Base-by-base conservation (phyloP, 129 eudicot genomes). In the Kitagawia praeruptora region DNA sequence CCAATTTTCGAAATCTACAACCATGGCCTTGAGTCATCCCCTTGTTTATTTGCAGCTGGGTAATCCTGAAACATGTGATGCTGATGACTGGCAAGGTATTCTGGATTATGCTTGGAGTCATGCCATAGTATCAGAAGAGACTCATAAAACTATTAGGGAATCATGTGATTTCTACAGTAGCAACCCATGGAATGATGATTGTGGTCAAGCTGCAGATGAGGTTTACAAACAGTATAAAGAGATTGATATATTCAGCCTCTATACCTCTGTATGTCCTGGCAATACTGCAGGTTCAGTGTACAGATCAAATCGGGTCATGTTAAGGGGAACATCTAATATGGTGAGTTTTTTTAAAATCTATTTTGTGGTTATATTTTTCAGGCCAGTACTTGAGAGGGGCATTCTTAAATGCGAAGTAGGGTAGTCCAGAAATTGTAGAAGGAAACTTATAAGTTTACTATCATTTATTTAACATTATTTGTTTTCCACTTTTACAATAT, bases 81-180 rank as follows among this genome's bases (percentile, higher is more conserved):
- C 97, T 67, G 97, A 93, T 80, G 98, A 93, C 85, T 91, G 93
- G 97, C 88, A 84, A 83, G 98, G 97, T 27, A 75, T 89, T 51
- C 93, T 91, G 82, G 98, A 94, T 78, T 94, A 89, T 80, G 98
- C 98, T 18, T 94, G 98, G 98, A 94, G 97, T 81, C 98, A 94
- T 78, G 97, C 98, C 3, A 93, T 94, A 42, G 92, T 94, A 80
- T 94, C 98, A 13, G 98, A 94, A 79, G 98, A 94, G 86, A 94
- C 98, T 70, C 92, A 94, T 80, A 87, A 88, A 85, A 88, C 88
- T 72, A 94, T 94, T 39, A 75, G 79, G 56, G 81, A 86, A 70
- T 87, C 97, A 4, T 94, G 98, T 79, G 96, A 94, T 81, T 91
- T 94, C 74, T 81, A 85, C 85, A 88, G 98, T 76, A 84, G 87